Conservation (phyloP, 2,329 filamentous ascomycete species). For the Phoma sp. region DNA sequence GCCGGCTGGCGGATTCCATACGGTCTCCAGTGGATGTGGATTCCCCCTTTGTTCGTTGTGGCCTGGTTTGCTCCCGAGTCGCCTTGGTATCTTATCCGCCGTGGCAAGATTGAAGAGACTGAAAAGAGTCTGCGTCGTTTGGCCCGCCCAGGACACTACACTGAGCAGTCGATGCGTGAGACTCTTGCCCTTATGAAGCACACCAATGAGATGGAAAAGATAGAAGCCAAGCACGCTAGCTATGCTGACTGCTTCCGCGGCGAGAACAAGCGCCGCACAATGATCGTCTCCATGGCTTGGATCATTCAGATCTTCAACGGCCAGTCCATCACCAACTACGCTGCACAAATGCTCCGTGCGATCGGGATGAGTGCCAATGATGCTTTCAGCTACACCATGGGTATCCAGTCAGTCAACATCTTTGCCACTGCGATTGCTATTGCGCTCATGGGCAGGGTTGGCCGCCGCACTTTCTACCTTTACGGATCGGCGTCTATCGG, state of each 20-base stretch:
- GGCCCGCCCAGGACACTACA: conserved; percentile 66
- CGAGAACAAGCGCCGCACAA: conserved; percentile 75
- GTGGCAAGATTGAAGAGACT: conserved; percentile 63
- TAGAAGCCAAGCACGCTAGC: conserved; percentile 68
- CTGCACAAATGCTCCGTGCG: conserved; percentile 51
- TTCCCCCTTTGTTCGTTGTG: conserved; percentile 66
- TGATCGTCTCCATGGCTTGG: conserved; percentile 63
- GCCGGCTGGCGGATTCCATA: conserved; percentile 71
- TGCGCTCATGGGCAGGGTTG: conserved; percentile 77
- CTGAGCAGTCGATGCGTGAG: conserved; percentile 49
- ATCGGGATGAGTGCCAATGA: conserved; percentile 47
- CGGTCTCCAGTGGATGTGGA: conserved; percentile 77
- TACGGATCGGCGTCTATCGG: conserved; percentile 66
- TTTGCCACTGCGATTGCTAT: conserved; percentile 78
- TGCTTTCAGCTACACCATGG: conserved; percentile 55
- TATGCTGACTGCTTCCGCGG: conserved; percentile 85
- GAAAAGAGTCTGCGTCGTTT: conserved; percentile 65
- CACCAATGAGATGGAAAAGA: conserved; percentile 78
- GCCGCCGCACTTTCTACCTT: conserved; percentile 76
- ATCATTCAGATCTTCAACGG: conserved; percentile 48
- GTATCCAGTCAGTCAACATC: conserved; percentile 68
- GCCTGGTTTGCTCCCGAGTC: conserved; percentile 72
- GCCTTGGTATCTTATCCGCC: conserved; percentile 74
- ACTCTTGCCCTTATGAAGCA: conserved; percentile 85
- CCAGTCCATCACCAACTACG: conserved; percentile 28